These are phyloP conservation scores for Ogataea methylovora DNA, from an alignment of 805 yeast genomes.

Conservation along the genomic window DNA sequence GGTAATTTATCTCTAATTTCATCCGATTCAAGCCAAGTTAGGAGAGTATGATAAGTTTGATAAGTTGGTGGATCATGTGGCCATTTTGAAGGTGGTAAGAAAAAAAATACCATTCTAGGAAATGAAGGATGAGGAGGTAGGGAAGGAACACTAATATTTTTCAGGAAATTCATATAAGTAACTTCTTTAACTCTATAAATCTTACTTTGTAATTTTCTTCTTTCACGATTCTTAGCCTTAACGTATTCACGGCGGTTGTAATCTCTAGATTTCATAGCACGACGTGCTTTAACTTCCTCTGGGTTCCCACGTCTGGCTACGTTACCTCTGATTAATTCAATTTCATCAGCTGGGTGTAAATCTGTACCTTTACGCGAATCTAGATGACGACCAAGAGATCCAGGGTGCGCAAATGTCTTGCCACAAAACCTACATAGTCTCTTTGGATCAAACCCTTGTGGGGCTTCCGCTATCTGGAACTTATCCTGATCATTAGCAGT, in stretches of 20 bases:
- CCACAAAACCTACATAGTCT: constrained; percentile 46
- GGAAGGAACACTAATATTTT: constrained; percentile 28
- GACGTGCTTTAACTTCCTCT: constrained; percentile 30
- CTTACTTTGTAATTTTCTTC: constrained; percentile 39
- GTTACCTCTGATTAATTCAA: constrained; percentile 36
- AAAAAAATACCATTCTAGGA: constrained; percentile 40
- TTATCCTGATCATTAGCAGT: no score
- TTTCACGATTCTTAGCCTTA: constrained; percentile 33
- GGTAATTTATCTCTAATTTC: constrained; percentile 17
- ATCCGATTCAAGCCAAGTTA: no score
- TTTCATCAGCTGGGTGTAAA: constrained; percentile 41
- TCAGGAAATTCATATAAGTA: constrained; percentile 28
- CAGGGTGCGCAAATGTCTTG: constrained; percentile 45
- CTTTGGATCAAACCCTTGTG: constrained; percentile 23
- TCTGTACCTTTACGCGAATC: constrained; percentile 48
- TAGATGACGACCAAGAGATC: constrained; percentile 53
- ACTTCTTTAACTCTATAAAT: constrained; percentile 30
- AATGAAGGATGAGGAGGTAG: constrained; percentile 39
- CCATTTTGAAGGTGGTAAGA: constrained; percentile 38
- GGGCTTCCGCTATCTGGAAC: constrained; percentile 4
- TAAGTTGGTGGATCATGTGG: constrained; percentile 46
- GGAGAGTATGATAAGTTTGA: constrained; percentile 32
- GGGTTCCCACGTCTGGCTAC: constrained; percentile 47
- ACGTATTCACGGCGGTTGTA: constrained; percentile 43
- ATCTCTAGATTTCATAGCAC: constrained; percentile 31